Percentiles rank a stretch among this genome's conserved stretches.
Evolutionary conservation across 345 rosid genomes (phyloP).

Genomic region (Citrus sp.): DNA sequence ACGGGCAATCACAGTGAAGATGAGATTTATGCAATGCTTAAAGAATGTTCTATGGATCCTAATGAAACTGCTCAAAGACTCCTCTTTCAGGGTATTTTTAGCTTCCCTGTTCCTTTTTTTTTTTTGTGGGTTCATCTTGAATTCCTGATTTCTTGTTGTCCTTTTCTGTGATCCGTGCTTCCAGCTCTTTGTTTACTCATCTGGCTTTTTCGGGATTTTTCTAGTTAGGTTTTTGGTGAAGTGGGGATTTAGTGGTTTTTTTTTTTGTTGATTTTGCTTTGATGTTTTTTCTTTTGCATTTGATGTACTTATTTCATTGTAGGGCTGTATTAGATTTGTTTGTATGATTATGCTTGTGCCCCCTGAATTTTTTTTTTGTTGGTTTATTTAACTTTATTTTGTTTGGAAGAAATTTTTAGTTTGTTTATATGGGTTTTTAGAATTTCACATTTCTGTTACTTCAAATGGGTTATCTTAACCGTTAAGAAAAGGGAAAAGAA

Average conservation of each 20-base stretch:
- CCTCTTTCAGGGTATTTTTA: slow-evolving; percentile 53
- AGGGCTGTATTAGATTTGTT: slow-evolving; percentile 13
- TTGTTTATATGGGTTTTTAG: background rate
- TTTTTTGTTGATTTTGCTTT: slow-evolving; percentile 22
- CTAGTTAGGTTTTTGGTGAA: background rate
- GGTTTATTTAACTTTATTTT: background rate
- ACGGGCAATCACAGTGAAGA: slow-evolving; percentile 78
- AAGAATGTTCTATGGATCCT: slow-evolving; percentile 91
- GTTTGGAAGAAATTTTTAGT: background rate
- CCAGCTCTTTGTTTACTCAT: background rate
- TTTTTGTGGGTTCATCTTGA: slow-evolving; percentile 1
- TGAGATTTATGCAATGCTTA: slow-evolving; percentile 91
- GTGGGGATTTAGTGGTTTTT: slow-evolving; percentile 22
- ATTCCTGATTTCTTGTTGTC: background rate
- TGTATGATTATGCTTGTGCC: background rate
- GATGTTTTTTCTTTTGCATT: slow-evolving; percentile 6
- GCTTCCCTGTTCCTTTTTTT: background rate
- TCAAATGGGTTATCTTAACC: background rate
- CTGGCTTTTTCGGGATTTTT: slow-evolving; percentile 18
- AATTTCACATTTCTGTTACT: background rate
- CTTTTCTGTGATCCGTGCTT: slow-evolving; percentile 15
- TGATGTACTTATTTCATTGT: background rate
- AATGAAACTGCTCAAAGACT: slow-evolving; percentile 77
- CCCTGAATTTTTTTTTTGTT: background rate
- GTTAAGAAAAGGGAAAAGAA: too few relatives aligned